Evolutionary conservation across 805 yeast genomes (phyloP).

Genomic region (Kodamaea leandrae): DNA sequence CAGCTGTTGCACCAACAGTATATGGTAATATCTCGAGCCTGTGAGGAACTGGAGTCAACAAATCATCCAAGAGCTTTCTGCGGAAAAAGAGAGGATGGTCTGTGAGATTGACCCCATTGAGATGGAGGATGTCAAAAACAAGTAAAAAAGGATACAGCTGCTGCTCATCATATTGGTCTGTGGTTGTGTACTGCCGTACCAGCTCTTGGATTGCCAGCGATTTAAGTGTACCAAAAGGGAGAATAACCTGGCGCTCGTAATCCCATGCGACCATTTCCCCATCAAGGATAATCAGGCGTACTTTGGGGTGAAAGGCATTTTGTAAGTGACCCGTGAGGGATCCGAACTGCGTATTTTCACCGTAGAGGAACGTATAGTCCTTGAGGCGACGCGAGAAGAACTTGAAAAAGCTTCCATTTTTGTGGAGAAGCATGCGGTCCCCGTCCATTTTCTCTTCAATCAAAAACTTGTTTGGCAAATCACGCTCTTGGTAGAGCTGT

Average conservation of each 20-base stretch:
- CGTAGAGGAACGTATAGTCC: slow-evolving; percentile 73
- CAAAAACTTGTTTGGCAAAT: slow-evolving; percentile 41
- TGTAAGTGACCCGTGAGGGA: slow-evolving; percentile 52
- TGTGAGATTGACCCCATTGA: slow-evolving; percentile 66
- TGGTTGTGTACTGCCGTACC: slow-evolving; percentile 37
- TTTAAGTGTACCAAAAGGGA: slow-evolving; percentile 82
- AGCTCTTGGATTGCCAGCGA: slow-evolving; percentile 60
- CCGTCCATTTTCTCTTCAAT: slow-evolving; percentile 95
- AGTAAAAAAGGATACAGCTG: slow-evolving; percentile 53
- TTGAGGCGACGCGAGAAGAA: slow-evolving; percentile 66
- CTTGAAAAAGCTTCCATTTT: slow-evolving; percentile 48
- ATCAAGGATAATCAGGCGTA: slow-evolving; percentile 56
- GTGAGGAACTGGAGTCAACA: slow-evolving; percentile 45
- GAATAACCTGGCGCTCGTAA: slow-evolving; percentile 46
- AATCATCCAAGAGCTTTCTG: slow-evolving; percentile 46
- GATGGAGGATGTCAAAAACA: slow-evolving; percentile 68
- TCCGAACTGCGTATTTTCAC: slow-evolving; percentile 48
- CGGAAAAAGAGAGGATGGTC: slow-evolving; percentile 54
- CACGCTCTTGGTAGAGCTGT: slow-evolving; percentile 14
- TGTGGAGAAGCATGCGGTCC: slow-evolving; percentile 80
- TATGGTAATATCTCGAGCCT: slow-evolving; percentile 50
- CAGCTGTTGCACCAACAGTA: slow-evolving; percentile 40
- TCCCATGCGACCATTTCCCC: slow-evolving; percentile 96
- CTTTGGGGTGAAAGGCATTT: slow-evolving; percentile 37
- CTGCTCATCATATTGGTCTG: slow-evolving; percentile 32